Evolutionary conservation across 2,329 filamentous ascomycete genomes (phyloP), one percentile per base, ranked within the genome.

Genomic region (Scytalidium lignicola): DNA sequence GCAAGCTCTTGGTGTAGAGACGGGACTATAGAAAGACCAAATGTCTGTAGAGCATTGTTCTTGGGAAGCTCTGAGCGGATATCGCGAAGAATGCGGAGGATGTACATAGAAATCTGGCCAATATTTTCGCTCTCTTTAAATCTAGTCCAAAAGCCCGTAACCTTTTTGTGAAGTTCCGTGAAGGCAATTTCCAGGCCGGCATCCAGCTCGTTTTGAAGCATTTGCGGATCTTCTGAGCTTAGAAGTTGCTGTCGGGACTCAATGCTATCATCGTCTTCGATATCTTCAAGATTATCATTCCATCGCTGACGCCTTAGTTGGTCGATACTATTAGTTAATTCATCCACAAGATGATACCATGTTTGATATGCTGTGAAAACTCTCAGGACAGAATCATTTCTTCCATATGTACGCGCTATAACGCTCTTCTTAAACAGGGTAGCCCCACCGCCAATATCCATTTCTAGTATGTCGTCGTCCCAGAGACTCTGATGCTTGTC

Each of bases 341-440:
- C 80, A 51, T 85, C 78, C n/a, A 95, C 79, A 4, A 85, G 78
- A n/a, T 74, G 73, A 42, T 82, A 78, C 90, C 91, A 96, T 1
- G 76, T 75, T 50, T 82, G 75, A 61, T 93, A 93, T 42, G 76
- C 73, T 12, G 76, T 71, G 1, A 84, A 72, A 0, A 85, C 79
- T 47, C 71, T 72, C 29, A 80, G 80, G 0, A 92, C 79, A 10
- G 80, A 73, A 50, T 83, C 75, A 60, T 85, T 86, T 44, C 84
- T 80, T 5, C 92, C 91, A 58, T 91, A 80, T 7, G 88, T 75
- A 18, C 84, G 80, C 26, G 85, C 76, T 8, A 86, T 67, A 19
- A 96, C 76, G 17, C 80, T 79, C 51, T 83, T 73, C 43, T 90
- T 84, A 66, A 96, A 89, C 1, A 71, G 64, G 2, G 75, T 71